Evolutionary conservation across 768 basidiomycete species (phyloP), one percentile per base, ranked within the genome.

Genomic region (Cystobasidium ongulense): DNA sequence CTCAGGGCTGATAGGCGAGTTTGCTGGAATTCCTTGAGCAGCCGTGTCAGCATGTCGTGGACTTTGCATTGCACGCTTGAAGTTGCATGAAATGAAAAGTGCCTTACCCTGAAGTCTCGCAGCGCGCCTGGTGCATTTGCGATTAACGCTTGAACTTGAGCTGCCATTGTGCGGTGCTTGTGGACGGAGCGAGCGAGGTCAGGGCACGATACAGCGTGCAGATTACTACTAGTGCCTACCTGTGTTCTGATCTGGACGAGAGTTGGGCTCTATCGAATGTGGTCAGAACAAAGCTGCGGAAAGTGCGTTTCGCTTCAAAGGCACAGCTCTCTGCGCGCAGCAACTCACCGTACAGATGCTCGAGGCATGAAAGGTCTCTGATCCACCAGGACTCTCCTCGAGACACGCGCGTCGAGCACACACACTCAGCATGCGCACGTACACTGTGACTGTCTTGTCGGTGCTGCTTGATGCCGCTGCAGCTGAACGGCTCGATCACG

Each of bases 1-100:
- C 68, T n/a, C 11, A 71, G 25, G 15, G 68, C 68, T 21, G 68
- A 71, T 7, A 71, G 68, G 33, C 68, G 52, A 27, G 68, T 71
- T 59, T 71, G 68, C 68, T 71, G 68, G 38, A 71, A 71, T 53
- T 71, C 54, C 68, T 71, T 71, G 65, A 64, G 38, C 33, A 35
- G 63, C 10, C 39, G 25, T 38, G 43, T 35, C 21, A 59, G 57
- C 13, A 59, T 15, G 33, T 15, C 13, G 57, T 5, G 29, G 29
- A 13, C 13, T 46, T 46, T 13, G 11, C 17, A 54, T n/a, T 54
- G 7, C 52, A 29, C 29, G 25, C 57, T 15, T 59, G 57, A 5
- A 5, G 33, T 8, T 59, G 27, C 33, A 59, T 54, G 21, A n/a
- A n/a, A 23, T n/a, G 21, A n/a, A 29, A 59, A 15, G 53, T n/a